These are phyloP conservation scores for Sporobolomyces pararoseus DNA, from an alignment of 768 basidiomycete genomes.

Conservation along the genomic window DNA sequence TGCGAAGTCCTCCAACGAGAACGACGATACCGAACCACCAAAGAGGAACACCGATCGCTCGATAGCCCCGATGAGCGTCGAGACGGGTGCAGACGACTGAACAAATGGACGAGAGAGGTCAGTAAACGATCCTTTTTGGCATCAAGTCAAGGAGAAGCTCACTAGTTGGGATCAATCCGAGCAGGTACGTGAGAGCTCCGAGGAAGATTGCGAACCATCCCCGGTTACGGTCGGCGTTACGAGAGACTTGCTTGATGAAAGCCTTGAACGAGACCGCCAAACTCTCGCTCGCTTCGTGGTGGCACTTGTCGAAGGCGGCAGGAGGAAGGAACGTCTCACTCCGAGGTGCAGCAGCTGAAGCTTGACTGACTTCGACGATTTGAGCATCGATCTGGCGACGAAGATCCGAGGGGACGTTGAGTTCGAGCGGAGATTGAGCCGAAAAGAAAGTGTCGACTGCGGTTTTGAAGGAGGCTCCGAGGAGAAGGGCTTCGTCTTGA, in stretches of 20 bases:
- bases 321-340: constrained; percentile 33
- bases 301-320: constrained; percentile 24
- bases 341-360: constrained; percentile 1
- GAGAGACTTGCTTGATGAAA: constrained; percentile 29
- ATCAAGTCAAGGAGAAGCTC: neutral
- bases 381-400: constrained; percentile 29
- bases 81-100: constrained; percentile 31
- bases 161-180: constrained; percentile 35
- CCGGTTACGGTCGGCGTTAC: constrained; percentile 39
- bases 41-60: constrained; percentile 28
- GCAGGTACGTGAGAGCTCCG: constrained; percentile 23
- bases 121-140: neutral
- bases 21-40: constrained; percentile 33
- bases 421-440: constrained; percentile 25
- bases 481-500: constrained; percentile 15
- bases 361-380: constrained; percentile 1
- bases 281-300: constrained; percentile 23
- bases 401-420: constrained; percentile 39
- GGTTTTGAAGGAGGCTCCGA: constrained; percentile 28
- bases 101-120: too few species aligned
- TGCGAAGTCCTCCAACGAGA: constrained; percentile 14
- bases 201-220: constrained; percentile 37
- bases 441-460: constrained; percentile 34
- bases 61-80: constrained; percentile 29
- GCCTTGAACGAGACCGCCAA: constrained; percentile 34